Evolutionary conservation across 306 rosid genomes (phyloP).

Genomic region (Cercis canadensis): DNA sequence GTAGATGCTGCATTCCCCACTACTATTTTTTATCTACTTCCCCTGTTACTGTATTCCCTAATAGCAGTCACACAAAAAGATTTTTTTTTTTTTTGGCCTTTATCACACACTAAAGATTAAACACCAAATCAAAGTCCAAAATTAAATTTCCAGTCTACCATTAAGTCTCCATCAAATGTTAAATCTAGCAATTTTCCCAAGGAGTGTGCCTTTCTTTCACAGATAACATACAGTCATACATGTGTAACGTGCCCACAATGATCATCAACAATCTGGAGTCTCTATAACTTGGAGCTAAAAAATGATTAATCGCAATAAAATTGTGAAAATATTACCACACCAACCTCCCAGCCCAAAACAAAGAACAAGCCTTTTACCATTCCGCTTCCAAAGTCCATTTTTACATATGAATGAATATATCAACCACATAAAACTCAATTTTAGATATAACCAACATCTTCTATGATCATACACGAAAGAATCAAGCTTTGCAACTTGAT

Average conservation of each 20-base stretch:
- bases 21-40: background rate
- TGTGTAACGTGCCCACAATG: background rate
- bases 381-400: background rate
- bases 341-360: background rate
- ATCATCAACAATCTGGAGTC: background rate
- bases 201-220: slow-evolving; percentile 7
- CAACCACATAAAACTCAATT: slow-evolving; percentile 10
- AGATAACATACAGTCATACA: background rate
- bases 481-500: background rate
- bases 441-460: slow-evolving; percentile 3
- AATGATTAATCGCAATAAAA: background rate
- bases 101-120: too few relatives aligned
- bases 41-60: background rate
- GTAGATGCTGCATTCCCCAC: background rate
- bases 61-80: background rate
- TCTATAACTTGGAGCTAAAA: too few relatives aligned
- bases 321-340: background rate
- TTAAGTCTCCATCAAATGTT: slow-evolving; percentile 7
- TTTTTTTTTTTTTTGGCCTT: too few relatives aligned
- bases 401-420: background rate
- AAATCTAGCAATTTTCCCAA: slow-evolving; percentile 6
- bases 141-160: background rate
- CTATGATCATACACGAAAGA: background rate
- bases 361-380: background rate
- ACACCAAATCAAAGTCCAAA: background rate